Conservation (phyloP, 257 asterid genomes). For the Salvia splendens region DNA sequence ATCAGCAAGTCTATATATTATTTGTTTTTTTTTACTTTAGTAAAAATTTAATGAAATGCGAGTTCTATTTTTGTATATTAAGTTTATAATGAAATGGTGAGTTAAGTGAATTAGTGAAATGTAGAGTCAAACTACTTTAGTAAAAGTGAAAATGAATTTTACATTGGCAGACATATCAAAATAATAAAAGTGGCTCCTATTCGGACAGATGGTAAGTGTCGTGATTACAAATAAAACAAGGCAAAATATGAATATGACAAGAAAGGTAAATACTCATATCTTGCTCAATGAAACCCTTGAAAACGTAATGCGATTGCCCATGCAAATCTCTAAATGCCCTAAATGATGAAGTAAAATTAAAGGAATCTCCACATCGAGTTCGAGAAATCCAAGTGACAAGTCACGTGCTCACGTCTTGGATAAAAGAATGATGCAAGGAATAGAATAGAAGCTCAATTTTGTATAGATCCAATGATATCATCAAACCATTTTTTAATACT, state of each 20-base stretch:
- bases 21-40: too few relatives aligned
- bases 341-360: slow-evolving; percentile 38
- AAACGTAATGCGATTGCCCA: slow-evolving; percentile 22
- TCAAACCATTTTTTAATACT: slow-evolving; percentile 22
- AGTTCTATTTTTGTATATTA: too few relatives aligned
- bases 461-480: slow-evolving; percentile 39
- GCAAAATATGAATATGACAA: neutral
- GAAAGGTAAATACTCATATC: slow-evolving; percentile 21
- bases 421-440: slow-evolving; percentile 34
- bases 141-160: too few relatives aligned
- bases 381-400: slow-evolving; percentile 22
- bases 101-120: too few relatives aligned
- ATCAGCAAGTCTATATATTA: neutral
- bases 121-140: too few relatives aligned
- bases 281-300: neutral
- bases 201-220: too few relatives aligned
- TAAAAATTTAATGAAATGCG: too few relatives aligned
- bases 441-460: slow-evolving; percentile 45
- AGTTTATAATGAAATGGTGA: too few relatives aligned
- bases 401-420: slow-evolving; percentile 44
- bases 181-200: too few relatives aligned
- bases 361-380: slow-evolving; percentile 42
- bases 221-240: neutral
- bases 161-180: too few relatives aligned
- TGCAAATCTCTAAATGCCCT: slow-evolving; percentile 20